These are phyloP conservation scores for Epichloe sp. DNA, from an alignment of 2,329 filamentous ascomycete species.

Conservation along the genomic window DNA sequence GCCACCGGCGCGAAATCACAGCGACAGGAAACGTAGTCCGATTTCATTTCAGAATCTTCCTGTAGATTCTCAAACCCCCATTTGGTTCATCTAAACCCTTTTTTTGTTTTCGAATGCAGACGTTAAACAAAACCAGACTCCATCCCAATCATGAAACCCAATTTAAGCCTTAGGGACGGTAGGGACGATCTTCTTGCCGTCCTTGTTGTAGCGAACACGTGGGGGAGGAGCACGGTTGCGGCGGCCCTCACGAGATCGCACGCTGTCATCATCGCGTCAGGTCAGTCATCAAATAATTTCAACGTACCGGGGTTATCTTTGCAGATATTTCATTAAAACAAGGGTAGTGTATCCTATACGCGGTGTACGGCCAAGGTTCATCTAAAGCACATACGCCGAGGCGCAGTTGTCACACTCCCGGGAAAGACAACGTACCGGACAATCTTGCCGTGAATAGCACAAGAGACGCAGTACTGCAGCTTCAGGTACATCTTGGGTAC, in stretches of 20 bases:
- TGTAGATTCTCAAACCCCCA: conserved; percentile 17
- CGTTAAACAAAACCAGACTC: conserved; percentile 25
- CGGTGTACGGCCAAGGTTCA: conserved; percentile 45
- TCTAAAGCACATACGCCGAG: conserved; percentile 38
- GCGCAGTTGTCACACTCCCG: conserved; percentile 46
- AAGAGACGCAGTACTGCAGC: conserved; percentile 99
- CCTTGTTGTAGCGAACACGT: conserved; percentile 99
- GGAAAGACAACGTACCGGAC: conserved; percentile 77
- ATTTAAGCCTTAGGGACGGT: conserved; percentile 34
- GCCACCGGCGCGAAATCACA: no score
- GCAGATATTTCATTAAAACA: background rate
- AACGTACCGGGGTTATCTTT: conserved; percentile 15
- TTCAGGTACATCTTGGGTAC: conserved; percentile 99
- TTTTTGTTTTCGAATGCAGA: conserved; percentile 21
- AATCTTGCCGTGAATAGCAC: conserved; percentile 99
- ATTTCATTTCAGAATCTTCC: conserved; percentile 11
- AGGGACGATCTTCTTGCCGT: conserved; percentile 98
- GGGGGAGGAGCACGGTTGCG: conserved; percentile 99
- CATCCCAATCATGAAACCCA: conserved; percentile 20
- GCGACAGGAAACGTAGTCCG: conserved; percentile 11
- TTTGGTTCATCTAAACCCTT: conserved; percentile 22
- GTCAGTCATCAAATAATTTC: conserved; percentile 6
- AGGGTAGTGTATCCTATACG: conserved; percentile 20
- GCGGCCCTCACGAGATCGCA: conserved; percentile 90
- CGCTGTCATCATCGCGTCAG: conserved; percentile 45